Conservation (phyloP, 805 yeast species). For the Starmerella davenportii region DNA sequence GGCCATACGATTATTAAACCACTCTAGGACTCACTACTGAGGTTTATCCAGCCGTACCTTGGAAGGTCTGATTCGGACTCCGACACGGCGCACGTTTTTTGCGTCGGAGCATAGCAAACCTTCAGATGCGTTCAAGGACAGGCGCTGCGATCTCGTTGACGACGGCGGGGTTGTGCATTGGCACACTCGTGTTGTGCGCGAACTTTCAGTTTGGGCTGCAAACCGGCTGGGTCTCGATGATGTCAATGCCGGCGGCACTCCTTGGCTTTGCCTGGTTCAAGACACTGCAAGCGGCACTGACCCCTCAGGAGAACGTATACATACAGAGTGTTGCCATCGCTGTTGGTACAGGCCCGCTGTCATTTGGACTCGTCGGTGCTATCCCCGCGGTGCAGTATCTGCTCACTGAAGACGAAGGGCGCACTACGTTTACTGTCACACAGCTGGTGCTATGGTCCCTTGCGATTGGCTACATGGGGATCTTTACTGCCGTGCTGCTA, state of each 20-base stretch:
- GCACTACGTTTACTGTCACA: slow-evolving; percentile 25
- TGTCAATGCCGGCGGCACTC: slow-evolving; percentile 87
- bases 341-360: slow-evolving; percentile 92
- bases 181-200: slow-evolving; percentile 68
- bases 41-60: too few relatives aligned
- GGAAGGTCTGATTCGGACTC: too few relatives aligned
- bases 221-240: slow-evolving; percentile 99
- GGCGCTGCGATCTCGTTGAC: too few relatives aligned
- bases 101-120: too few relatives aligned
- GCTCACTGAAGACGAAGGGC: slow-evolving; percentile 48
- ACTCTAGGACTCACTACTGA: too few relatives aligned
- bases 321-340: slow-evolving; percentile 90
- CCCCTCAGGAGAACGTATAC: slow-evolving; percentile 88
- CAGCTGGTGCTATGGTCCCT: slow-evolving; percentile 65
- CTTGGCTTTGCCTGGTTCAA: slow-evolving; percentile 73
- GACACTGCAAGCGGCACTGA: slow-evolving; percentile 27
- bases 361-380: slow-evolving; percentile 88
- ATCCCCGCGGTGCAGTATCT: slow-evolving; percentile 90
- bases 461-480: slow-evolving; percentile 86
- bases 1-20: too few relatives aligned
- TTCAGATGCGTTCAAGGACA: too few relatives aligned
- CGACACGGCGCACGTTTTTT: too few relatives aligned
- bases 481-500: slow-evolving; percentile 81
- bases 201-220: slow-evolving; percentile 93
- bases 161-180: slow-evolving; percentile 62